Percentiles rank a stretch among this genome's conserved stretches.
Conservation (phyloP, 1,284 basidiomycete genomes). For the Ustilago lituana region DNA sequence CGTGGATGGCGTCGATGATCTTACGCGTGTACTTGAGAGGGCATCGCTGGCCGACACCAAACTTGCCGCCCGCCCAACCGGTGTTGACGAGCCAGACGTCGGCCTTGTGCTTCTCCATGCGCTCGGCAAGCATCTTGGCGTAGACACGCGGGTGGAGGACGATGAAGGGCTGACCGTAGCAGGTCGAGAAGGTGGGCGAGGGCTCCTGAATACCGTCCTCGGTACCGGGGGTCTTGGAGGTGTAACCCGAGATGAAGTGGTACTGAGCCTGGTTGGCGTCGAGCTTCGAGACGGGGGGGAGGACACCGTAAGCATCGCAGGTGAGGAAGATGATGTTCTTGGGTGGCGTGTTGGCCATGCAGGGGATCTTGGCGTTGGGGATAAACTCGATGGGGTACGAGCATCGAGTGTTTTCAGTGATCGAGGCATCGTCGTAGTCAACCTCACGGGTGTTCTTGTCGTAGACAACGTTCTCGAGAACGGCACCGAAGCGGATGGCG, state of each 20-base stretch:
- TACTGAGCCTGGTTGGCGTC: constrained; percentile 95
- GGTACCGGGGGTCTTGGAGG: constrained; percentile 92
- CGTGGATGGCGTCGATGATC: constrained; percentile 96
- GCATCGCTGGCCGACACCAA: constrained; percentile 72
- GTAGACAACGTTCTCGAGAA: constrained; percentile 99
- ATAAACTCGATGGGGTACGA: constrained; percentile 75
- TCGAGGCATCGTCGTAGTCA: constrained; percentile 94
- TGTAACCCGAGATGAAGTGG: constrained; percentile 73
- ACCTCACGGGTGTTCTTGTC: constrained; percentile 84
- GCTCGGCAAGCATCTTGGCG: constrained; percentile 94
- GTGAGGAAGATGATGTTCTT: constrained; percentile 98
- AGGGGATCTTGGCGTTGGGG: constrained; percentile 81
- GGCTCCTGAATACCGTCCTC: constrained; percentile 98
- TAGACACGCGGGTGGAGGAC: constrained; percentile 85
- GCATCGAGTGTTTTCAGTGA: constrained; percentile 99
- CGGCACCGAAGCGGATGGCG: constrained; percentile 93
- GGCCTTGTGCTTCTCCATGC: constrained; percentile 90
- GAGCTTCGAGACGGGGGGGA: constrained; percentile 93
- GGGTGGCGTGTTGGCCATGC: constrained; percentile 60
- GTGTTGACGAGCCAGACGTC: constrained; percentile 99
- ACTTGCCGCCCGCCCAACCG: constrained; percentile 96
- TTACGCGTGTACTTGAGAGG: constrained; percentile 78
- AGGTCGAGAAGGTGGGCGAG: constrained; percentile 98
- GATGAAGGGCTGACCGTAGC: constrained; percentile 99
- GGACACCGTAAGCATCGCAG: constrained; percentile 97